Evolutionary conservation across 2,329 filamentous ascomycete species (phyloP), one percentile per base, ranked within the genome.

Genomic region (Myriosclerotinia curreyana): DNA sequence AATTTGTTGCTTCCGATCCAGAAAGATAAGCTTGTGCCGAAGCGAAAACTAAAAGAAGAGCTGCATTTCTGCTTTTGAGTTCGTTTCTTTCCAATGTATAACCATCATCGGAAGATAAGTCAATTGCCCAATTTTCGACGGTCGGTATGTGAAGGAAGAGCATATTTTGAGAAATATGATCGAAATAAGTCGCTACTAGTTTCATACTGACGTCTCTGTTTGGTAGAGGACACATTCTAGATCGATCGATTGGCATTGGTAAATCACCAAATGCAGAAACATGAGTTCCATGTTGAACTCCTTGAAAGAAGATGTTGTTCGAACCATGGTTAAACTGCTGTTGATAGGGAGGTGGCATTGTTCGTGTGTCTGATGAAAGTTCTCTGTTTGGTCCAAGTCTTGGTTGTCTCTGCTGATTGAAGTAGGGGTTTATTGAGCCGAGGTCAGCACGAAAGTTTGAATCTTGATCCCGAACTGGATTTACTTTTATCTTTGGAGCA

Each of bases 141-240:
- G 79, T 81, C 0, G 81, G 81, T 0, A 81, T 75, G 68, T 86
- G 82, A n/a, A 86, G 69, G 60, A 85, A 83, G 3, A 83, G 79
- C 66, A 86, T 84, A 0, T 84, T 86, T 0, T 83, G 82, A 25
- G 84, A 82, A 9, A 82, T 83, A 58, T 83, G 82, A 50, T 86
- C 83, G 66, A 86, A 86, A 62, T 86, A 86, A 8, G 83, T 75
- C 4, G 77, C 76, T 5, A 86, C 9, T 75, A 73, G 14, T 9
- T 25, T 55, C 20, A 65, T 28, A 14, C 65, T 68, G 17, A 65
- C 51, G 12, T 34, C 62, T 20, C 54, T 64, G 2, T 65, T 49
- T 22, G 68, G 69, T 3, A 82, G 68, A 6, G 78, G 72, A 60
- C 79, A 79, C 60, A 79, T 77, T 0, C 76, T 75, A 1, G 75